phyloP scores from a whole-genome alignment of 1,284 basidiomycete species.

The Pascua sp. region DNA sequence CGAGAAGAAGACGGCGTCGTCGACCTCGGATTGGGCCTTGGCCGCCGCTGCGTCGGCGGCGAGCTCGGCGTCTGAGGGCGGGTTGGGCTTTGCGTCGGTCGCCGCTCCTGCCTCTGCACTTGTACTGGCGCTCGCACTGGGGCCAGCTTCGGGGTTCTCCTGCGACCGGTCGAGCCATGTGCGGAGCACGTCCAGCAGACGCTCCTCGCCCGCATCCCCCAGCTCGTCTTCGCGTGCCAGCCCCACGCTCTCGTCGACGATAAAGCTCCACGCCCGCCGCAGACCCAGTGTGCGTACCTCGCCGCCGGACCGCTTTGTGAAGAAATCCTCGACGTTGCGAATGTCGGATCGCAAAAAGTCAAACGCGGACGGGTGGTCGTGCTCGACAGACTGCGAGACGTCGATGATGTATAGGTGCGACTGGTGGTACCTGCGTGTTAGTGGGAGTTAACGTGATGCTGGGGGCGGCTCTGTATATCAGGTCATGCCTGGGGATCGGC shows the following conservation, averaged over 20 bases:
- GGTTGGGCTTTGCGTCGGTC: not conserved
- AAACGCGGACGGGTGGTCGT: constrained; percentile 92
- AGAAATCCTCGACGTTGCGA: constrained; percentile 90
- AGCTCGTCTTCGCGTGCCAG: constrained; percentile 23
- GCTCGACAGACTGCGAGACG: constrained; percentile 97
- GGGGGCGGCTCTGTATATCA: too few species aligned
- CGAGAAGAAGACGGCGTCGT: constrained; percentile 80
- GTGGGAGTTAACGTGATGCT: not conserved
- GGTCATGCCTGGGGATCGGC: too few species aligned
- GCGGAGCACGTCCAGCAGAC: constrained; percentile 49
- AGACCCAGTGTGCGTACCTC: constrained; percentile 72
- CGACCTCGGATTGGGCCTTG: constrained; percentile 52
- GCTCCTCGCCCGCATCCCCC: constrained; percentile 45
- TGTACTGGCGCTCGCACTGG: not conserved
- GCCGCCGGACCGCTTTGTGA: constrained; percentile 62
- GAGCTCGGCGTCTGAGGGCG: not conserved
- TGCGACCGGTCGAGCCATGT: constrained; percentile 56
- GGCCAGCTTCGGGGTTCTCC: constrained; percentile 7
- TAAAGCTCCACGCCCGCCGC: constrained; percentile 79
- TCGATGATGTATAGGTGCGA: constrained; percentile 89
- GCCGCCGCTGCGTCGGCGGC: not conserved
- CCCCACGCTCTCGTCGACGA: constrained; percentile 59
- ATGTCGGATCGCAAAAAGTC: constrained; percentile 94
- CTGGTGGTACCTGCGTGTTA: constrained; percentile 51
- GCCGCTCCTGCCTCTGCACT: not conserved